These are phyloP conservation scores for Quercus suber DNA, from an alignment of 306 rosid genomes.

Conservation along the genomic window DNA sequence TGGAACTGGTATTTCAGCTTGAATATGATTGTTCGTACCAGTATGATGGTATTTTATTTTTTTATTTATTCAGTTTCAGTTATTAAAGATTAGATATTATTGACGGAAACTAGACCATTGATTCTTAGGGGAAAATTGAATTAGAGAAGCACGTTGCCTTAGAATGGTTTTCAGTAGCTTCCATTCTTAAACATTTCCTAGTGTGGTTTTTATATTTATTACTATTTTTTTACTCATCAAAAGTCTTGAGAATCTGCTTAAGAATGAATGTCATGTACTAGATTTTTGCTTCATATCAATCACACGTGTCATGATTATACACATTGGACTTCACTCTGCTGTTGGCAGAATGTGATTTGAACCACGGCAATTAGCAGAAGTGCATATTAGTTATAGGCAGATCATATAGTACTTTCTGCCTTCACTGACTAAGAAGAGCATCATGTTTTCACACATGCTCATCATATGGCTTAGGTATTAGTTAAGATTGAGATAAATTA, in stretches of 20 bases:
- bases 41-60: no score
- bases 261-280: neutral
- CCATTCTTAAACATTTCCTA: neutral
- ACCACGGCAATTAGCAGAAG: neutral
- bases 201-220: neutral
- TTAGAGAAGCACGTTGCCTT: neutral
- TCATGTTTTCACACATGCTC: neutral
- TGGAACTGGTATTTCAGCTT: no score
- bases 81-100: no score
- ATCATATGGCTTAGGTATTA: neutral
- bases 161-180: neutral
- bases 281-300: neutral
- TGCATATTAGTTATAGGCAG: neutral
- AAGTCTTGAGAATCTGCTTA: neutral
- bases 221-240: neutral
- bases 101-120: neutral
- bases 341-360: neutral
- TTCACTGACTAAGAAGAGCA: neutral
- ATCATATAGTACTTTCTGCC: neutral
- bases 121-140: neutral
- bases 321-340: neutral
- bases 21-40: no score
- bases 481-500: neutral
- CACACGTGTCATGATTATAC: neutral
- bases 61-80: no score